Evolutionary conservation across 345 rosid species (phyloP).

Genomic region (Rhizophora apiculata): DNA sequence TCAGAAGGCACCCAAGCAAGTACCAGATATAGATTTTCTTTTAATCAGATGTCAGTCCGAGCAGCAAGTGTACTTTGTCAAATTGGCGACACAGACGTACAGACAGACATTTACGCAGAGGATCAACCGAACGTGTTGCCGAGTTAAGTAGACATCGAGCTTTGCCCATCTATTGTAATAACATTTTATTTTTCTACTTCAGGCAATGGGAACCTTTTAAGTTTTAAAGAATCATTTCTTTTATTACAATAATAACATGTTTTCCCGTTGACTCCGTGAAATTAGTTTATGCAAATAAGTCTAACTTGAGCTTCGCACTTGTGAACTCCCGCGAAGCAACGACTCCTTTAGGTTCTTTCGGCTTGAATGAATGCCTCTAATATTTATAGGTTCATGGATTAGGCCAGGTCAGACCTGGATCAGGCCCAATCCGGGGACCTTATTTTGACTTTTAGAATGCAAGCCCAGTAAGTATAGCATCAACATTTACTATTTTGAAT

Average conservation of each 20-base stretch:
- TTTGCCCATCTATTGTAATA: neutral
- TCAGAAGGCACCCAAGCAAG: neutral
- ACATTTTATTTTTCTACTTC: neutral
- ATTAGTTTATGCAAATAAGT: no score
- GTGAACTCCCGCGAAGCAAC: no score
- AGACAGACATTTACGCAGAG: slow-evolving; percentile 15
- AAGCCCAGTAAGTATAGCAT: no score
- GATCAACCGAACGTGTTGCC: slow-evolving; percentile 18
- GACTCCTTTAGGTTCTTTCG: no score
- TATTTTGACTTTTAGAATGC: no score
- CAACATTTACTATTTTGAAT: no score
- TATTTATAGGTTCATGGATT: no score
- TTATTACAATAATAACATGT: neutral
- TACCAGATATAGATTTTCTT: neutral
- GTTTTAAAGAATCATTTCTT: slow-evolving; percentile 17
- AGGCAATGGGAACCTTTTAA: slow-evolving; percentile 23
- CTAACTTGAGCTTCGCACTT: no score
- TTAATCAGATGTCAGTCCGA: neutral
- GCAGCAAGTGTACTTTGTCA: slow-evolving; percentile 14
- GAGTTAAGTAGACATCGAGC: slow-evolving; percentile 18
- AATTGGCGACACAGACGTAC: no score
- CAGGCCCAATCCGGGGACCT: no score
- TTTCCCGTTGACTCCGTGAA: neutral
- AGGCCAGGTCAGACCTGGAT: no score
- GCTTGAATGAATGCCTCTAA: no score